Evolutionary conservation across 768 basidiomycete species (phyloP), one percentile per base, ranked within the genome.

Genomic region (Tulasnella sp.): DNA sequence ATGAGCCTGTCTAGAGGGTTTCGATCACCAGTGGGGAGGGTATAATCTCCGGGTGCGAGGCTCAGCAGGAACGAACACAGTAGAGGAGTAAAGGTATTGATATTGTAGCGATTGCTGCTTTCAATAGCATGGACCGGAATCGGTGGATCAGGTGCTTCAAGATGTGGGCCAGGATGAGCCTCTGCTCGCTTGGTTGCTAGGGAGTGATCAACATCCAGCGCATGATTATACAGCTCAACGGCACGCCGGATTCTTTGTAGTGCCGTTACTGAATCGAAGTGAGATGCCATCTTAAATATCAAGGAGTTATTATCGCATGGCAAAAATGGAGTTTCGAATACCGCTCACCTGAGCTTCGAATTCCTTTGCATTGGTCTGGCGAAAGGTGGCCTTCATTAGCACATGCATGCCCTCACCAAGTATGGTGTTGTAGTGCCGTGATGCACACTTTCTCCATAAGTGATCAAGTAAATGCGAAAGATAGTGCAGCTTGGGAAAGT

Each of bases 351-450:
- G 39, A 18, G 16, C 74, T 31, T 75, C 74, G 24, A 75, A 75
- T 46, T 75, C 74, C 24, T 46, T 40, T 42, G 39, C 44, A 75
- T 75, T 75, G 2, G 74, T 75, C 27, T 75, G 74, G 3, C 12
- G 31, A 16, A 40, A 75, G 39, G 44, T 19, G 10, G 31, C 74
- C 18, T 75, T 75, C 39, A 75, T 39, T 8, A 39, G 39, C 18
- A 75, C 44, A 46, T 75, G 74, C 74, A 75, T 75, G 19, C 39
- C 74, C n/a, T 75, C 74, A 1, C 74, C 44, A 5, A 75, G 74
- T 34, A 40, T 75, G 38, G 39, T 75, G 16, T 75, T 75, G 74
- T 40, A 75, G n/a, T 75, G 36, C 40, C 24, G n/a, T 36, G 74
- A 40, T 27, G 44, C 38, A 42, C 74, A 36, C 40, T 75, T 75